Base-by-base conservation (phyloP, 306 rosid species). In the Parietaria judaica region DNA sequence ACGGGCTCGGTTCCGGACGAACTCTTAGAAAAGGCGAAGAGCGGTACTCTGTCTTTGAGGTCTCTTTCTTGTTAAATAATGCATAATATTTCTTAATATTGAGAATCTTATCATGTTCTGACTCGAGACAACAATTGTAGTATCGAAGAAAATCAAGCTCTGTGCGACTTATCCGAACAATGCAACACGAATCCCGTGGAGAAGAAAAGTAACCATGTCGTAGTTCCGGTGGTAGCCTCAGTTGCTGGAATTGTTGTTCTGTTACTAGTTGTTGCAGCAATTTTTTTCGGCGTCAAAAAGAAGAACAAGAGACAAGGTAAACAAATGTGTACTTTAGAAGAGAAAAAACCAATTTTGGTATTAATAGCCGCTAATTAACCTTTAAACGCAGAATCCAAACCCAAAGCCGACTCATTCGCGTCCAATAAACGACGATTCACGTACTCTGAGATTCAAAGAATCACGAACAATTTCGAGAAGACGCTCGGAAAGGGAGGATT, bases 401-500 rank as follows among this genome's bases (percentile, higher is more conserved):
- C 48, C 12, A 46, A 36, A 36, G 8, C 35, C 6, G 36, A 63
- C n/a, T 10, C 39, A 10, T 51, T 80, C 6, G 80, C 76, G 66
- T 9, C 62, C 3, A 50, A 36, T 51, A 55, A 66, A 53, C 61
- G 68, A 50, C 74, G 70, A 50, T 84, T 76, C 62, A 74, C 78
- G 31, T 79, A 54, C 51, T 11, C 67, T 1, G 81, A 84, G 34
- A 51, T 76, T 47, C 38, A 58, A 12, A 52, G 37, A 53, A 76
- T 84, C 36, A 84, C 87, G 56, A 67, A 72, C 67, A 76, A 76
- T 63, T 74, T 82, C 53, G 66, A 48, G 12, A 79, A 66, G 36
- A 15, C 68, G 71, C 67, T 81, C 6, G 87, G 81, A 6, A 73
- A 48, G 51, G 87, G 86, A 51, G 84, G 84, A 51, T 81, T 76